Evolutionary conservation across 73 alveolate species (phyloP).

Genomic region (Blepharisma japonicum): DNA sequence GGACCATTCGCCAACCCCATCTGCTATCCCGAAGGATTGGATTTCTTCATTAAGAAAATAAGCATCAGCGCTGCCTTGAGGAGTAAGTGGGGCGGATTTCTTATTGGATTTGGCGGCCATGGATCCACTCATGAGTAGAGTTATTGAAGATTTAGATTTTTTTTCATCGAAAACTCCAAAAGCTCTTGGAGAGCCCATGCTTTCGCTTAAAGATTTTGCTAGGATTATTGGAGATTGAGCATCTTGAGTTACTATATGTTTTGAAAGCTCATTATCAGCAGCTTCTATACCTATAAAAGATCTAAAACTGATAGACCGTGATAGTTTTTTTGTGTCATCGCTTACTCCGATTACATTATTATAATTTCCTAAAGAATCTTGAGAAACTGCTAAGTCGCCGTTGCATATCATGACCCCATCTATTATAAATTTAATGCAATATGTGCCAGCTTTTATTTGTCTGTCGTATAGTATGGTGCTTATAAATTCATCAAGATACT

Average conservation of each 20-base stretch:
- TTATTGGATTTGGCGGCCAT: constrained; percentile 19
- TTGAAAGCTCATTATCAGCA: background rate
- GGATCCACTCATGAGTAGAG: background rate
- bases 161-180: constrained; percentile 14
- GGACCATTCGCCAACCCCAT: constrained; percentile 68
- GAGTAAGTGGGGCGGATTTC: background rate
- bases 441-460: background rate
- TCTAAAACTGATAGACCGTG: background rate
- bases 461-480: background rate
- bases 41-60: constrained; percentile 33
- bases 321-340: background rate
- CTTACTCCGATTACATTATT: constrained; percentile 13
- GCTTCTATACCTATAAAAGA: background rate
- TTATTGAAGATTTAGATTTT: background rate
- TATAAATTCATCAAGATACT: background rate
- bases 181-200: constrained; percentile 7
- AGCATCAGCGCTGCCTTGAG: constrained; percentile 52
- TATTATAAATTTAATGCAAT: constrained; percentile 11
- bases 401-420: constrained; percentile 25
- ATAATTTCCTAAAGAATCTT: constrained; percentile 16
- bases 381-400: background rate
- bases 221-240: constrained; percentile 14
- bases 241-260: constrained; percentile 1
- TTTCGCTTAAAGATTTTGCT: background rate
- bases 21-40: constrained; percentile 61